Evolutionary conservation across 164 flowering plant genomes (phyloP), one percentile per base, ranked within the genome.

Genomic region (Piper betle): DNA sequence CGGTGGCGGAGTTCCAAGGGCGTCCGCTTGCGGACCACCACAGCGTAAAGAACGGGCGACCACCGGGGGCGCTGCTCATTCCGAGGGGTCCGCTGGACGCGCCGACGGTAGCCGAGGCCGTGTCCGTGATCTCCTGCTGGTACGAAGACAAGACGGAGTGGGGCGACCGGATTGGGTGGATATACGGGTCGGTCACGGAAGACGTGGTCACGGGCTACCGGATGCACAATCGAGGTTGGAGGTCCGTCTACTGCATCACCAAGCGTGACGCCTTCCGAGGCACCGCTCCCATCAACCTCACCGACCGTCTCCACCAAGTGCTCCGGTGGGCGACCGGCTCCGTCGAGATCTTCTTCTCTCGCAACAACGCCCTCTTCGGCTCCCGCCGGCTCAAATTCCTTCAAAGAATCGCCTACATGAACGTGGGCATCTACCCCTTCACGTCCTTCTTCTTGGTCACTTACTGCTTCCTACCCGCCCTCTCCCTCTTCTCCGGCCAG

Each of bases 111-210:
- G 97, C 97, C 1, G 97, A 91, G 73, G 93, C 97, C 8, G 78
- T 91, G 50, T 84, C 91, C 53, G 97, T 91, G 61, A 84, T 91
- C 71, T 91, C 97, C 2, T 86, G 97, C 78, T 91, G 97, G 93
- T 79, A 74, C 19, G 90, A 84, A 62, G 90, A 84, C 63, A 84
- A 84, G 60, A 87, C 94, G 0, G 94, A 87, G 66, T 87, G 94
- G 94, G 94, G 94, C 6, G 71, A 74, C 6, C 74, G 84, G 4
- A 70, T 87, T n/a, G 94, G 94, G 1, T 87, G 94, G 94, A 87
- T 87, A 52, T 84, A 87, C 17, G 90, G 89, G 5, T 86, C 89
- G 10, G 91, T 85, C 38, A 85, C 91, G 10, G 88, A 86, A 61
- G 88, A 86, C 58, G 89, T 86, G 63, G 81, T 87, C 41, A 84